Percentiles rank a stretch among this genome's conserved stretches.
These are phyloP conservation scores for Tritrichomonas foetus DNA, from an alignment of 208 protist genomes.

Conservation along the genomic window DNA sequence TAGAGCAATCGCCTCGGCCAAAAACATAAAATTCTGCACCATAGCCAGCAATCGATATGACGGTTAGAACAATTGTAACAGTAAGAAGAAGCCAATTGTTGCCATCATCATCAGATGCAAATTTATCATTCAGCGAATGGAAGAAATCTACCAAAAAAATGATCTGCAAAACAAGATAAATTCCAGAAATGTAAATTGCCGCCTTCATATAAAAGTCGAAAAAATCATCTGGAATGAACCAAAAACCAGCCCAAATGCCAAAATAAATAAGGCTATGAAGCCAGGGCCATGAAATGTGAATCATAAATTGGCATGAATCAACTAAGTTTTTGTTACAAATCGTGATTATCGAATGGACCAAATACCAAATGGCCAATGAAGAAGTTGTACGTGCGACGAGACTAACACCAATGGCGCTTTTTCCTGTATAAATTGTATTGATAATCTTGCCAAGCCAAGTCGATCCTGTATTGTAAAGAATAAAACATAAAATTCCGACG, in stretches of 20 bases:
- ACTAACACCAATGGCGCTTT: neutral
- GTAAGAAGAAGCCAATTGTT: neutral
- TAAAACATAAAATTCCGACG: conserved; percentile 21
- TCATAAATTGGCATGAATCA: conserved; percentile 27
- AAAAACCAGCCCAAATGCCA: neutral
- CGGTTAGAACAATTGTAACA: neutral
- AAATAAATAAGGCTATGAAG: neutral
- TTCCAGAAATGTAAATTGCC: neutral
- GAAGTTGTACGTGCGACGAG: neutral
- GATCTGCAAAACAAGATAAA: conserved; percentile 22
- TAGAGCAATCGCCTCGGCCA: neutral
- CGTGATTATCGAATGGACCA: neutral
- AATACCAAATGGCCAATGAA: neutral
- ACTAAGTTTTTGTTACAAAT: neutral
- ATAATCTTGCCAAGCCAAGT: conserved; percentile 18
- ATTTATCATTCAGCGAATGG: neutral
- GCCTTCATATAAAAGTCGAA: conserved; percentile 18
- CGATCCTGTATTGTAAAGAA: neutral
- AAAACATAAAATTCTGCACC: neutral
- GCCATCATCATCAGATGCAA: neutral
- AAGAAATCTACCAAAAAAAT: neutral
- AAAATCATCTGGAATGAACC: conserved; percentile 14
- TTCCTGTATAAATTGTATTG: neutral
- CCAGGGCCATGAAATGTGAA: neutral
- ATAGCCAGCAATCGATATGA: neutral